Evolutionary conservation across 2,329 filamentous ascomycete genomes (phyloP).

Genomic region (Arthrinium phaeospermum): DNA sequence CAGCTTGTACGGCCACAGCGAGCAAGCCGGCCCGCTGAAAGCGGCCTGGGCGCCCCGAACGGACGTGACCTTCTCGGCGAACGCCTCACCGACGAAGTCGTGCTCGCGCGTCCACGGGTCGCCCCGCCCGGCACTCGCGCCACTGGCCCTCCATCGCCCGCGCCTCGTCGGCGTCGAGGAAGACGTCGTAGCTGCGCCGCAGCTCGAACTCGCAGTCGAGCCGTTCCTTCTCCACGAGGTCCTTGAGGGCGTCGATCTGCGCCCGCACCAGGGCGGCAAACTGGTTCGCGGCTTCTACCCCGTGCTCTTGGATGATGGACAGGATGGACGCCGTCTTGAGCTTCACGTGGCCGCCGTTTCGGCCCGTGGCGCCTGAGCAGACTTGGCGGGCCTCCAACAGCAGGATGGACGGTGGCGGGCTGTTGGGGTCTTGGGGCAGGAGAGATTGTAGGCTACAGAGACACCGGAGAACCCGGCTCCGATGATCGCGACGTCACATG

Average conservation of each 20-base stretch:
- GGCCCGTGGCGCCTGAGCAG: conserved; percentile 28
- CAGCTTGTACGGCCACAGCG: conserved; percentile 30
- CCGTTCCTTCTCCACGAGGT: conserved; percentile 25
- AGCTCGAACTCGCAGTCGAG: conserved; percentile 30
- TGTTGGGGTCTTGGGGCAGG: neutral
- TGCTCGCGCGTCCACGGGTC: conserved; percentile 22
- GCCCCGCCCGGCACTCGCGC: neutral
- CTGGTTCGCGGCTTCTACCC: conserved; percentile 11
- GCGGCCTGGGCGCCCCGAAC: conserved; percentile 22
- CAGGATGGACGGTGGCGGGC: conserved; percentile 23
- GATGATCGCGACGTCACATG: conserved; percentile 27
- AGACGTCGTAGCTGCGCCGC: conserved; percentile 27
- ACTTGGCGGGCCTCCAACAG: conserved; percentile 27
- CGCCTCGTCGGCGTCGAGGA: conserved; percentile 20
- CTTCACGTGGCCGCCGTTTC: conserved; percentile 28
- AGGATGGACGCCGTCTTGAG: conserved; percentile 23
- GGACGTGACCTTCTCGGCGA: conserved; percentile 23
- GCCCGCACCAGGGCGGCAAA: conserved; percentile 20
- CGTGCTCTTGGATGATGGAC: neutral
- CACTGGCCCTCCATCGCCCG: conserved; percentile 13
- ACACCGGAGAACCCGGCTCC: conserved; percentile 25
- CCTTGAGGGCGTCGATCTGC: conserved; percentile 24
- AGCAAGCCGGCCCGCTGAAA: conserved; percentile 26
- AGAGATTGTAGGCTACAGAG: conserved; percentile 27
- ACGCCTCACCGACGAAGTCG: conserved; percentile 19